Evolutionary conservation across 305 asterid genomes (phyloP), one percentile per base, ranked within the genome.

Genomic region (Solanum hybrid): DNA sequence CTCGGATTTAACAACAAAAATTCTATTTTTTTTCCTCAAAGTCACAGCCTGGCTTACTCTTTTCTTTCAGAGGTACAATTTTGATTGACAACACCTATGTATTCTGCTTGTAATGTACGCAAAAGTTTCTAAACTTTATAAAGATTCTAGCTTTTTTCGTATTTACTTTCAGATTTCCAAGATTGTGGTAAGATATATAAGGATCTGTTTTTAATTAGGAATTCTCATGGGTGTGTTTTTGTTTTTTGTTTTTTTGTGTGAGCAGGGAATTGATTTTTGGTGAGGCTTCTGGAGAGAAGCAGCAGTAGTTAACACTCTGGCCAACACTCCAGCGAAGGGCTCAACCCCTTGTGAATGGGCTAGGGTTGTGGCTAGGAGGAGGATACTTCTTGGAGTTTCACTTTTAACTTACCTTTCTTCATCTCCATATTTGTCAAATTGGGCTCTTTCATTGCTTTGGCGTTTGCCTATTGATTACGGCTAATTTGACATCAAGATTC

Each of bases 381-480:
- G 86, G 88, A 27, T 73, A 84, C 77, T 69, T 79, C 46, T 89
- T 78, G 91, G 75, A 85, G 85, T 32, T 86, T 89, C 91, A 75
- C 36, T 90, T 8, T 42, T 89, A 36, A 37, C 46, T n/a, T 86
- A 86, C 86, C 66, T 60, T 64, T 26, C 80, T 92, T 81, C 89
- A 26, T 89, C 89, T 85, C 89, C 79, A 76, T 85, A 73, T 89
- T 82, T 86, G 51, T 91, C 90, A 84, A 89, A 86, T 87, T 87
- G 93, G 91, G 89, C 85, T 85, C 93, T 80, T 24, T 93, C 93
- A 81, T 90, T 92, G 91, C 90, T 94, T 91, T 90, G 92, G 96
- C 92, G 91, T 86, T 89, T 95, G 80, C 98, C 95, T 8, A 91
- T 94, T 92, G 98, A 95, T 93, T 95, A 93, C 85, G 96, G 96